Evolutionary conservation across 257 asterid species (phyloP), one percentile per base, ranked within the genome.

Genomic region (Lantana camara): DNA sequence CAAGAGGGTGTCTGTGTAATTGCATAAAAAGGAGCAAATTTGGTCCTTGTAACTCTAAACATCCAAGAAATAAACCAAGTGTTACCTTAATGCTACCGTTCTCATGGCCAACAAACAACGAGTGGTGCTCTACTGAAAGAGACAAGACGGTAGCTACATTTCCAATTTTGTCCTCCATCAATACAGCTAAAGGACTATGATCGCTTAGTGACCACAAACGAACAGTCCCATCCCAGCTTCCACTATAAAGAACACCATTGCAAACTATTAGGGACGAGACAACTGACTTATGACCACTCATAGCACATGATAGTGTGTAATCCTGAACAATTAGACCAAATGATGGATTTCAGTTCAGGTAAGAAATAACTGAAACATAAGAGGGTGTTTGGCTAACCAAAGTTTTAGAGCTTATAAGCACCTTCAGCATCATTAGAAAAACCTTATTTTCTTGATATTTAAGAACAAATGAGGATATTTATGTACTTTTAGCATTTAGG

Each of bases 201-300:
- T 93, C 99, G 17, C 79, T 76, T 19, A 90, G 84, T 63, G 96
- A 83, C 99, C 99, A 93, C 69, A 93, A 66, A 7, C 95, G 83
- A 42, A 93, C 86, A 38, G 96, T 84, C 58, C 97, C 99, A 51
- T 93, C 99, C 99, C 96, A 90, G 76, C 99, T 93, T 72, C 97
- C 99, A 73, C 96, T 90, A 60, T 83, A 93, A 62, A 93, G 95
- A 70, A 87, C 84, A 32, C 90, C 92, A 35, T 68, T 51, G 64
- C 80, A 75, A 73, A 87, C 80, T 60, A 75, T 72, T 55, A 93
- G 66, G 2, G 88, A 71, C 2, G 97, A 89, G 63, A 93, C 97
- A 20, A 83, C 90, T 51, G 96, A 87, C 51, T 60, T 87, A 64
- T 93, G 99, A 69, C 97, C 99, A 22, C 80, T 82, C 95, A 90